A percentile compares a stretch with the other conserved stretches of the same genome.
Evolutionary conservation across 495 filamentous ascomycete species (phyloP).

Genomic region (Penicillium arizonense): DNA sequence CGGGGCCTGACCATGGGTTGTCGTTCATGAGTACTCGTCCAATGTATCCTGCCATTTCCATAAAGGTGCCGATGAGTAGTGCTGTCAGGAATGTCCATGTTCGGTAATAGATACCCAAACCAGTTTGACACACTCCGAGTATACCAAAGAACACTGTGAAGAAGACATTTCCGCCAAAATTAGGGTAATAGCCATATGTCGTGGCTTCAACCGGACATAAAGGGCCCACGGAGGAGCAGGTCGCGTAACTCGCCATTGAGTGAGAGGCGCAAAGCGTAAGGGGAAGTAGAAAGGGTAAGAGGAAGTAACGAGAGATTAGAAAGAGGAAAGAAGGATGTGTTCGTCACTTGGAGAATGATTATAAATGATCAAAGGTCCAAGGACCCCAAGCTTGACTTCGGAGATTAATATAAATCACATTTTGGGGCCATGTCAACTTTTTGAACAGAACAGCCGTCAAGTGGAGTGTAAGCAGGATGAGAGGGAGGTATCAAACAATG

Average conservation of each 20-base stretch:
- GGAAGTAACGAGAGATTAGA: background rate
- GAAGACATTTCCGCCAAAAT: conserved; percentile 60
- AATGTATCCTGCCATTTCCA: conserved; percentile 56
- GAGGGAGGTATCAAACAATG: background rate
- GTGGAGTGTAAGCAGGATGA: background rate
- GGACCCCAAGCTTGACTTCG: background rate
- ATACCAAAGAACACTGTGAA: conserved; percentile 56
- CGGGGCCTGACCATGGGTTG: conserved; percentile 59
- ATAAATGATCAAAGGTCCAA: background rate
- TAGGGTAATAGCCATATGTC: conserved; percentile 68
- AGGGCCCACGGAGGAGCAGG: conserved; percentile 47
- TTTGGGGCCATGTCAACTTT: background rate
- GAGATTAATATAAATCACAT: background rate
- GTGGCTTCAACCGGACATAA: conserved; percentile 58
- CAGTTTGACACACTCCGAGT: conserved; percentile 43
- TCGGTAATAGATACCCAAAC: conserved; percentile 53
- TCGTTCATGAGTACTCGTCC: conserved; percentile 56
- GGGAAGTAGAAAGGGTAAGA: background rate
- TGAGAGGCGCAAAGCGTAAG: background rate
- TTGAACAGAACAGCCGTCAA: background rate
- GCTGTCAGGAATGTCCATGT: conserved; percentile 62
- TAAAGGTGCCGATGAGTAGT: conserved; percentile 45
- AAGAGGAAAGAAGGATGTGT: background rate
- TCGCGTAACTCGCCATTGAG: conserved; percentile 25
- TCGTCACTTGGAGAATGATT: background rate